Evolutionary conservation across 495 filamentous ascomycete genomes (phyloP), one percentile per base, ranked within the genome.

Genomic region (Durotheca rogersii): DNA sequence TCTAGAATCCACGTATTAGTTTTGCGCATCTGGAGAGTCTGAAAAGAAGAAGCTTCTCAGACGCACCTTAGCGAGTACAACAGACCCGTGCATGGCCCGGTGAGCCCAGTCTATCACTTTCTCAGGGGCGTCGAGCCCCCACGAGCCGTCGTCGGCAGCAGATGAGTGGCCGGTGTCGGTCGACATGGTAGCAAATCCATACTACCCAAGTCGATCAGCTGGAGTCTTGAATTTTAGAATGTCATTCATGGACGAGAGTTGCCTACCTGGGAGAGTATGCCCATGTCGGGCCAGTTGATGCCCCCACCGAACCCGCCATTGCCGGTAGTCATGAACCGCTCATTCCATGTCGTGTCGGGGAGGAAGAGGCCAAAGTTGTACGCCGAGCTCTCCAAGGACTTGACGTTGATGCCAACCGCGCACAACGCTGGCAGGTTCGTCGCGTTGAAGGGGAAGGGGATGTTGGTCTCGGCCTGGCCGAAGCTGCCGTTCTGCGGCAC

Each of bases 291-390:
- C 58, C 66, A 69, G 29, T 64, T 65, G 15, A 61, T 70, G 71
- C 80, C 81, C 7, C 80, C 79, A 44, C 70, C 72, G 19, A 79
- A 68, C 17, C 80, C 81, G 4, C 79, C 78, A 51, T 82, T 82
- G 2, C 81, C 81, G 0, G 80, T 82, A 7, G 71, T 69, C 32
- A 81, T 35, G 52, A 81, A 77, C 4, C 78, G 71, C 6, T 75
- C 73, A 19, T 66, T 71, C 54, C 75, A 83, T 2, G 53, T 60
- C 7, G 68, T 53, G 14, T 55, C 54, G 0, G 77, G 79, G 11
- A 81, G 56, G 58, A 79, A 76, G 3, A 81, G 50, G 1, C 76
- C 77, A 36, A 79, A 74, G 30, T 72, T 70, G 48, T 72, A 79
- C n/a, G 59, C 67, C 6, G 71, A 73, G 27, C 47, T 66, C 7